Base-by-base conservation (phyloP, 768 basidiomycete species). In the Paxillus involutus region DNA sequence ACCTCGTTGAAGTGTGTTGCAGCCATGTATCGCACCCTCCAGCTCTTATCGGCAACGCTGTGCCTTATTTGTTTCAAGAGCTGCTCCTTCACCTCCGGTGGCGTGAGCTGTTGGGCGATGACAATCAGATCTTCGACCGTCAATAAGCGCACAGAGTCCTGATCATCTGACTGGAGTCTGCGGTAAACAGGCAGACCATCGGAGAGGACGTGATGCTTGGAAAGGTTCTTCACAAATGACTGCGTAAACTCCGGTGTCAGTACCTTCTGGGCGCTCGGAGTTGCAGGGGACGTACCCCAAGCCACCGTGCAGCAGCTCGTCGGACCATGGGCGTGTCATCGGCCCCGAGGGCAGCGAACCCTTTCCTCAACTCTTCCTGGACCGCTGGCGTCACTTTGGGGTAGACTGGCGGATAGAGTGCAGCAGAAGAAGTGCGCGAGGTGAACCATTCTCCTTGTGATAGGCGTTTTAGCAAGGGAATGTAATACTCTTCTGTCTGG, bases 241-340 rank as follows among this genome's bases (percentile, higher is more conserved):
- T 97, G 56, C 6, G 43, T 53, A 42, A 51, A 56, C 12, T 26
- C 19, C 59, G 41, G 47, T 19, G 51, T 64, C 39, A 63, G 59
- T 33, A 24, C 17, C 57, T 19, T 47, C 52, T 36, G 55, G 6
- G 29, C 30, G 39, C 7, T 3, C 29, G 17, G 32, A 52, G 8
- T 11, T 40, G 12, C 30, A n/a, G 44, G 54, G 26, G 24, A 83
- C 92, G 68, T 71, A 98, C 95, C 45, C 93, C 96, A 44, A 98
- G 87, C 83, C 90, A 93, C 72, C 94, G 97, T 12, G 95, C 95
- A 44, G 94, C 94, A 26, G 96, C 95, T 58, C 97, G 81, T 64
- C 95, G 80, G 55, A 98, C 96, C 97, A 99, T 99, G 24, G 97
- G 97, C 12, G 97, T 99, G 67, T 99, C 97, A 67, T 99, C 97